Percentiles rank a stretch among this genome's conserved stretches.
Conservation (phyloP, 1,139 yeast species). For the Taphrina sp. region DNA sequence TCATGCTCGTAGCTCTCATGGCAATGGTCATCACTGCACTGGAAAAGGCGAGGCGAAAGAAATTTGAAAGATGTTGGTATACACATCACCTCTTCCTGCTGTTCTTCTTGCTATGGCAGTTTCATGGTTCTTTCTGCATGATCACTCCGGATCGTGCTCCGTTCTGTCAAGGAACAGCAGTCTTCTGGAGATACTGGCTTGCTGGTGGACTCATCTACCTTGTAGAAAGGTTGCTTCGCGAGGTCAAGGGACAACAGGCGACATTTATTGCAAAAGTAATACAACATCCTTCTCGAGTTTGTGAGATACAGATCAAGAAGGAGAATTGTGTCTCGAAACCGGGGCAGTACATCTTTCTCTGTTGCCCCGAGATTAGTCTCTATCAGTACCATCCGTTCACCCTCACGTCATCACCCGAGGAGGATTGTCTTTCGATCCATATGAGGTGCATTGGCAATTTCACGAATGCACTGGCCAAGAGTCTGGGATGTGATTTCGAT, state of each 20-base stretch:
- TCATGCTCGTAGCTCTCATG: slow-evolving; percentile 23
- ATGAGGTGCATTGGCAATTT: slow-evolving; percentile 32
- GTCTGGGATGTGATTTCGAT: slow-evolving; percentile 30
- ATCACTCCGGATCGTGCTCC: slow-evolving; percentile 32
- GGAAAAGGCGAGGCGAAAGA: slow-evolving; percentile 19
- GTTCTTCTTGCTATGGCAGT: slow-evolving; percentile 30
- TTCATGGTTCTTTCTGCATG: slow-evolving; percentile 33
- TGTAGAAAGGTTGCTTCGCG: slow-evolving; percentile 24
- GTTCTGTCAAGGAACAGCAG: slow-evolving; percentile 17
- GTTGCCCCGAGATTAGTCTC: slow-evolving; percentile 31
- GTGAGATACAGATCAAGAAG: slow-evolving; percentile 31
- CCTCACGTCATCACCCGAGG: slow-evolving; percentile 29
- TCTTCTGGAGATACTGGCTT: slow-evolving; percentile 26
- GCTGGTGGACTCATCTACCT: slow-evolving; percentile 30
- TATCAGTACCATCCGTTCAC: slow-evolving; percentile 33
- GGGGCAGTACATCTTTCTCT: slow-evolving; percentile 33
- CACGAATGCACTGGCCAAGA: slow-evolving; percentile 22
- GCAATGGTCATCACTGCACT: slow-evolving; percentile 27
- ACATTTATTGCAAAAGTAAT: slow-evolving; percentile 28
- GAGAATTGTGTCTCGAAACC: slow-evolving; percentile 22
- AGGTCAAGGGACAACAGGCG: slow-evolving; percentile 18
- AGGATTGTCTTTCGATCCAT: slow-evolving; percentile 29
- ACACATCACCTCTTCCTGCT: slow-evolving; percentile 31
- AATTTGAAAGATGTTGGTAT: slow-evolving; percentile 31
- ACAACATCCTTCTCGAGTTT: slow-evolving; percentile 30